These are phyloP conservation scores for Blastobotrys buckinghamii DNA, from an alignment of 1,139 yeast genomes.

Conservation along the genomic window DNA sequence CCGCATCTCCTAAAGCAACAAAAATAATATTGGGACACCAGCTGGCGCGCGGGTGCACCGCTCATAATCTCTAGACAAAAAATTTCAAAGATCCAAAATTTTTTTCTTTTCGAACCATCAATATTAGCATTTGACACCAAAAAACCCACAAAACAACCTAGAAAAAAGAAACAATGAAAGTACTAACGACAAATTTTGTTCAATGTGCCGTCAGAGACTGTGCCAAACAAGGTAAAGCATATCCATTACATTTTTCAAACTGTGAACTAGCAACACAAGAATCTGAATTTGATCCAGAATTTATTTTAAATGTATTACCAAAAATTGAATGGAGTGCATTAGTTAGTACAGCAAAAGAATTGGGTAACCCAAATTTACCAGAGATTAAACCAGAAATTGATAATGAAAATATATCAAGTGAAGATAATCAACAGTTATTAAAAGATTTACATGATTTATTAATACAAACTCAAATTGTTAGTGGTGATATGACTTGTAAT, in stretches of 20 bases:
- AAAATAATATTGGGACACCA: no score
- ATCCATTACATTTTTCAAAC: constrained; percentile 77
- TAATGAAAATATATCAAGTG: constrained; percentile 32
- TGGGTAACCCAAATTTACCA: constrained; percentile 67
- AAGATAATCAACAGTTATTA: constrained; percentile 56
- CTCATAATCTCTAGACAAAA: no score
- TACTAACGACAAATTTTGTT: constrained; percentile 89
- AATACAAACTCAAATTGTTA: constrained; percentile 72
- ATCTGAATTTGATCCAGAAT: constrained; percentile 78
- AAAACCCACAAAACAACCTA: background rate
- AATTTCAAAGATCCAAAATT: no score
- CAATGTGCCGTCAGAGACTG: constrained; percentile 88
- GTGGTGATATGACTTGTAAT: constrained; percentile 84
- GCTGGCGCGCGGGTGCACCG: no score
- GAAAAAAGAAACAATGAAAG: constrained; percentile 54
- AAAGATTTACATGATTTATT: constrained; percentile 72
- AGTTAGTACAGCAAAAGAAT: constrained; percentile 63
- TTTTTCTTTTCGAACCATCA: background rate
- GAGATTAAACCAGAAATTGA: constrained; percentile 56
- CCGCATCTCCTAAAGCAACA: no score
- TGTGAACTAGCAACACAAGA: constrained; percentile 57
- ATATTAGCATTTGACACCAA: no score
- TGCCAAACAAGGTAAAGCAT: constrained; percentile 64
- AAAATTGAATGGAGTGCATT: constrained; percentile 88
- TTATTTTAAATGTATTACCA: constrained; percentile 68